Evolutionary conservation across 1,284 basidiomycete genomes (phyloP), one percentile per base, ranked within the genome.

Genomic region (Xerocomus minutiporus): DNA sequence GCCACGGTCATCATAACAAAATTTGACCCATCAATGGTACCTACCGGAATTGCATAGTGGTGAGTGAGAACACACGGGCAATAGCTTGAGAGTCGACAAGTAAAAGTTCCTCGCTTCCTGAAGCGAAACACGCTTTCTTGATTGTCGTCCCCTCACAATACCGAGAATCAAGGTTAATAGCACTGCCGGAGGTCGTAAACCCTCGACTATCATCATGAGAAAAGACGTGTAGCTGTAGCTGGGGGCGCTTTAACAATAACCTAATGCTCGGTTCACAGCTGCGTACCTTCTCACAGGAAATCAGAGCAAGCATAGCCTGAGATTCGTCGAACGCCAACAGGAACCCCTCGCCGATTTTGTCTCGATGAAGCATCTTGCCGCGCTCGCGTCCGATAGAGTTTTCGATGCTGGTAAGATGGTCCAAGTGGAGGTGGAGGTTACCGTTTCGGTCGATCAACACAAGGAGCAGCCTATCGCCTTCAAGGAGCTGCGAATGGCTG

Each of bases 31-130:
- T 5, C 11, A 1, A n/a, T 35, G 12, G 15, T 6, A 52, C 61
- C 15, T 35, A 82, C 81, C 81, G 67, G 50, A 80, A 81, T 55
- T 80, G 76, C 59, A 78, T 71, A 0, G 77, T 78, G 1, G 75
- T 62, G 17, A 81, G 62, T 3, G 81, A 82, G 54, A 76, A 83
- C 5, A 82, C 72, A 1, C 80, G 65, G 1, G 72, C 74, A 34
- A 71, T 65, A 1, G 61, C 66, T 26, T 51, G 61, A 9, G 71
- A 69, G 51, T 82, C 80, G 13, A 83, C 61, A 5, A 83, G 63
- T 0, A 78, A 57, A 8, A 83, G 57, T 44, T 83, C 81, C 46
- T 83, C 80, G 34, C 62, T 73, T 7, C 79, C 77, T 9, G 62
- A 67, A 2, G 76, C 62, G 51, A 79, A 76, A 32, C 71, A 70